Percentiles rank a stretch among this genome's conserved stretches.
Conservation (phyloP, 148 eudicot genomes). For the Gaultheria prostrata region DNA sequence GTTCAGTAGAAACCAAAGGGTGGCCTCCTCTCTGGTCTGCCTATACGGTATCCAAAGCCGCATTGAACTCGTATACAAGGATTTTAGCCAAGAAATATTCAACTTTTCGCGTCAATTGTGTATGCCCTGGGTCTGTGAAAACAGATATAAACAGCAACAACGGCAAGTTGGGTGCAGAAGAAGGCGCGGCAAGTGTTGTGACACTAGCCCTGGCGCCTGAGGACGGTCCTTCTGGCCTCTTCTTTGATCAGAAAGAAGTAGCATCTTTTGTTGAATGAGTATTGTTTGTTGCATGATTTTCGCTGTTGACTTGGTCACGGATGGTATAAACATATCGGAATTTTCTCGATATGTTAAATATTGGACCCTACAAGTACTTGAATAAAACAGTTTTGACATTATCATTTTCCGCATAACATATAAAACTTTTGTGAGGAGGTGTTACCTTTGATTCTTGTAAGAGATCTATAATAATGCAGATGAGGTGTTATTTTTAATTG, state of each 20-base stretch:
- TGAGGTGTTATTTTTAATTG: neutral
- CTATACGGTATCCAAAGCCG: conserved; percentile 24
- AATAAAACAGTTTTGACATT: too few relatives aligned
- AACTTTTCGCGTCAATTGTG: conserved; percentile 28
- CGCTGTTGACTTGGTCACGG: too few relatives aligned
- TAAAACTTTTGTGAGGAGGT: neutral
- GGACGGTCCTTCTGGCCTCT: conserved; percentile 30
- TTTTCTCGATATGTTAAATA: too few relatives aligned
- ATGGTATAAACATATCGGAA: too few relatives aligned
- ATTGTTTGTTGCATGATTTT: neutral
- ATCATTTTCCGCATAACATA: neutral
- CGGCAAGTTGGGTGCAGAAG: conserved; percentile 29
- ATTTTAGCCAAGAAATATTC: conserved; percentile 30
- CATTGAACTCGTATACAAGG: conserved; percentile 30
- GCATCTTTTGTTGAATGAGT: neutral
- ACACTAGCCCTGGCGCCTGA: conserved; percentile 40
- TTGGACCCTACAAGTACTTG: too few relatives aligned
- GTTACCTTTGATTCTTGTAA: too few relatives aligned
- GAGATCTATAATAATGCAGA: neutral
- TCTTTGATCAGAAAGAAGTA: conserved; percentile 7
- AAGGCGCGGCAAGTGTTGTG: conserved; percentile 45
- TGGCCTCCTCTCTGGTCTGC: conserved; percentile 24
- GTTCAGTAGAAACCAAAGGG: conserved; percentile 4
- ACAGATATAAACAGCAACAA: conserved; percentile 30
- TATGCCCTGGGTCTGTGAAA: conserved; percentile 46